Evolutionary conservation across 2,329 filamentous ascomycete species (phyloP).

Genomic region (Fusarium sarcochroum): DNA sequence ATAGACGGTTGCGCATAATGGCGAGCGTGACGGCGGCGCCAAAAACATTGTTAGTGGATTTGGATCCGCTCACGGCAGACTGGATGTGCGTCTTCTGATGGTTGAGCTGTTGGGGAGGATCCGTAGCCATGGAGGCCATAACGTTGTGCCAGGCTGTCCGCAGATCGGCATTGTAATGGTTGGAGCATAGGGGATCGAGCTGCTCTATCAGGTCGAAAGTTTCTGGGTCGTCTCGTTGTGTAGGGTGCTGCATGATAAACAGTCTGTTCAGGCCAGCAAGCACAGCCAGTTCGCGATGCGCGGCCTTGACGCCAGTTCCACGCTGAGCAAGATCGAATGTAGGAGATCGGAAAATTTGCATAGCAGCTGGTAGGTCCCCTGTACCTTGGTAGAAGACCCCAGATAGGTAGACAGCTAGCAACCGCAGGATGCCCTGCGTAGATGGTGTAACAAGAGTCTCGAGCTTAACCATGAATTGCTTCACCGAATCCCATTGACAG

Average conservation of each 20-base stretch:
- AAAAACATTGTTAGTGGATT: conserved; percentile 79
- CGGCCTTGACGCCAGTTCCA: conserved; percentile 60
- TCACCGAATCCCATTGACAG: conserved; percentile 77
- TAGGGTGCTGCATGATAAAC: conserved; percentile 78
- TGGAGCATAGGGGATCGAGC: conserved; percentile 76
- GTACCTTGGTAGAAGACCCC: conserved; percentile 83
- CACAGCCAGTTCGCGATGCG: conserved; percentile 74
- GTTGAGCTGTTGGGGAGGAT: conserved; percentile 76
- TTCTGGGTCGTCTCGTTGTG: conserved; percentile 68
- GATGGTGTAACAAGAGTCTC: conserved; percentile 59
- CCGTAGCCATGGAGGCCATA: conserved; percentile 74
- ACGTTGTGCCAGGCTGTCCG: conserved; percentile 83
- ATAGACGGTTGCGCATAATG: conserved; percentile 87
- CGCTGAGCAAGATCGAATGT: conserved; percentile 64
- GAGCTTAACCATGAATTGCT: conserved; percentile 68
- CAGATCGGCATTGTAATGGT: conserved; percentile 81
- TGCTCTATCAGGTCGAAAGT: conserved; percentile 74
- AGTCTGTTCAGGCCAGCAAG: conserved; percentile 77
- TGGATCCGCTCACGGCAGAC: conserved; percentile 77
- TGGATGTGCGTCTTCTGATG: conserved; percentile 85
- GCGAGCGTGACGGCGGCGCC: conserved; percentile 87
- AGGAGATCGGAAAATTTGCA: conserved; percentile 74
- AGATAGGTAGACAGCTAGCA: conserved; percentile 78
- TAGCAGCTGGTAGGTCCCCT: conserved; percentile 78
- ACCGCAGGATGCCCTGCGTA: conserved; percentile 57